Evolutionary conservation across 1,284 basidiomycete genomes (phyloP), one percentile per base, ranked within the genome.

Genomic region (Moesziomyces globuligerus): DNA sequence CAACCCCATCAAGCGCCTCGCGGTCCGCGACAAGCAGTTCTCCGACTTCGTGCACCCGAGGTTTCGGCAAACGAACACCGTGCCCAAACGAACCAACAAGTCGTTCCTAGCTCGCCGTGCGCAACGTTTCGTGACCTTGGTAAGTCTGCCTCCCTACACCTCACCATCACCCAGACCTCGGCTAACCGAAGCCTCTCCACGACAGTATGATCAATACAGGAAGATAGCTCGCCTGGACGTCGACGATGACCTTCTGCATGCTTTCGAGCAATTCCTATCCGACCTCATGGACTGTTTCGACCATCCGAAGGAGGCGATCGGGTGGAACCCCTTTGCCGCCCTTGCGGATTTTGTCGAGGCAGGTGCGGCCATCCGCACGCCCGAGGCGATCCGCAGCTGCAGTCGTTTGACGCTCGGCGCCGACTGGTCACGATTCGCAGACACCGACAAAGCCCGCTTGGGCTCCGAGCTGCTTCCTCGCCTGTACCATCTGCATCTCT

Each of bases 231-330:
- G 23, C 2, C 37, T 11, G 8, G 42, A 18, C 4, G 41, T 28
- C 7, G 24, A 25, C 5, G n/a, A 26, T 6, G 13, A 24, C 9
- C 13, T 24, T 6, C 7, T 11, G 13, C 54, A 54, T 55, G 21
- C 26, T 0, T 49, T 61, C 13, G 65, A 68, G 18, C 1, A 9
- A 0, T 42, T 53, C 18, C 28, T 68, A 0, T 40, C 25, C 7
- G 65, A 68, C 2, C 38, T 68, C 0, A 61, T 68, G 65, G 43
- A 61, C n/a, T 68, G 65, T 40, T 46, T 68, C 39, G 65, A 68
- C 7, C 65, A 61, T 20, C 58, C 65, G 0, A n/a, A 60, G 5
- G 65, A 68, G 15, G 20, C 46, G 10, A 5, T 26, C 15, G 58
- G 50, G 1, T 61, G 48, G 45, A 61, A 61, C 9, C 65, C 65